A percentile compares a stretch with the other conserved stretches of the same genome.
Conservation (phyloP, 2,329 filamentous ascomycete genomes). For the Trichoderma koningiopsis region DNA sequence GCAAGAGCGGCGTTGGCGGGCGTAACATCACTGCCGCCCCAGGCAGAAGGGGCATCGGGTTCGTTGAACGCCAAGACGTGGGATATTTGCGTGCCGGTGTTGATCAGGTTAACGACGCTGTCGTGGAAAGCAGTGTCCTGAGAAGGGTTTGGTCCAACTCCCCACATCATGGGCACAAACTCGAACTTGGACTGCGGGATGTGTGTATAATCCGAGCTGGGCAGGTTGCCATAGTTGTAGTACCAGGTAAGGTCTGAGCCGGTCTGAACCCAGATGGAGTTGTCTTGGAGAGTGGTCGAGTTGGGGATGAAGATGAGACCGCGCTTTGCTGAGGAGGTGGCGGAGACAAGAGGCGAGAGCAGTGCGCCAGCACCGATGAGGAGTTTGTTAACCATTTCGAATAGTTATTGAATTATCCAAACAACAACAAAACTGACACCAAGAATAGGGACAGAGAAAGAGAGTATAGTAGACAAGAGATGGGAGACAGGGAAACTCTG, state of each 20-base stretch:
- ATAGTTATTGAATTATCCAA: neutral
- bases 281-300: conserved; percentile 58
- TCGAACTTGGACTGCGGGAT: conserved; percentile 60
- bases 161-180: conserved; percentile 84
- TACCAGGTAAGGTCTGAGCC: conserved; percentile 74
- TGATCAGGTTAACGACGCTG: conserved; percentile 58
- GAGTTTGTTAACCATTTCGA: neutral
- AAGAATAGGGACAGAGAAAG: neutral
- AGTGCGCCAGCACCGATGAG: conserved; percentile 22
- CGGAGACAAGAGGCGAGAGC: conserved; percentile 26
- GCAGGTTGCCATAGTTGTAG: conserved; percentile 71
- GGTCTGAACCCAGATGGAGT: conserved; percentile 62
- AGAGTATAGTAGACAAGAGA: neutral
- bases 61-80: conserved; percentile 78
- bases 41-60: conserved; percentile 60
- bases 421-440: neutral
- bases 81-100: conserved; percentile 56
- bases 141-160: conserved; percentile 49
- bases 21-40: conserved; percentile 64
- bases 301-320: conserved; percentile 73
- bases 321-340: conserved; percentile 56
- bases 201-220: conserved; percentile 55
- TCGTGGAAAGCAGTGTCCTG: conserved; percentile 62
- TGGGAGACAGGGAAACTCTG: neutral
- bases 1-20: conserved; percentile 63